Conservation (phyloP, 805 yeast genomes). For the Pichia cephalocereana region DNA sequence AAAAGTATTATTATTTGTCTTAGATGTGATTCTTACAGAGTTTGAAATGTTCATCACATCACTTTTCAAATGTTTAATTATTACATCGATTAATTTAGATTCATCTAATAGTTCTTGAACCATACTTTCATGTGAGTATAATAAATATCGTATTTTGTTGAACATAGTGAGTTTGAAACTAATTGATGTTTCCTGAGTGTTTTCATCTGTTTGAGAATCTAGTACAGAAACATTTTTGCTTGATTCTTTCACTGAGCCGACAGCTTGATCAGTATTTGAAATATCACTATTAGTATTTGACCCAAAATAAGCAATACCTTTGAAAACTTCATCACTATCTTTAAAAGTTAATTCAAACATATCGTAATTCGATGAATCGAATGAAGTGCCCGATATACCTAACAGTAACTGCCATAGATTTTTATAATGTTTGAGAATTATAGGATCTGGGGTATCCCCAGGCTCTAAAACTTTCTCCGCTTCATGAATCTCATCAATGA, state of each 20-base stretch:
- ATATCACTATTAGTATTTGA: not conserved
- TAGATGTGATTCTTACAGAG: not conserved
- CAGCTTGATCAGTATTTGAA: not conserved
- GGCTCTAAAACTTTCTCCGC: constrained; percentile 4
- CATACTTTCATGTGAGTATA: constrained; percentile 4
- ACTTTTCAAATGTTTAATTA: not conserved
- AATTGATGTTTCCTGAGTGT: not conserved
- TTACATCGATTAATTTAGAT: not conserved
- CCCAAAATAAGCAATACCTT: constrained; percentile 3
- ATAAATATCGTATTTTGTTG: constrained; percentile 3
- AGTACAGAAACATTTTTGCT: not conserved
- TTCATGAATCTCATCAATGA: constrained; percentile 10
- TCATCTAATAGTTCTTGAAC: constrained; percentile 1
- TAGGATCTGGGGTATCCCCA: constrained; percentile 2
- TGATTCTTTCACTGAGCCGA: constrained; percentile 3
- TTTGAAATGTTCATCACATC: not conserved
- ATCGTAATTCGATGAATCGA: constrained; percentile 11
- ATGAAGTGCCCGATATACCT: constrained; percentile 17
- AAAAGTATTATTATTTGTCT: constrained; percentile 1
- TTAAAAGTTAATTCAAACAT: constrained; percentile 12
- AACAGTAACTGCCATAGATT: constrained; percentile 18
- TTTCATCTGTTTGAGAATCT: constrained; percentile 1
- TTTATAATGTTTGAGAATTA: constrained; percentile 12
- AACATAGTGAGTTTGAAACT: constrained; percentile 6
- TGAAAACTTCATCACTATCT: not conserved